Percentiles rank a stretch among this genome's conserved stretches.
phyloP scores from a whole-genome alignment of 495 filamentous ascomycete species.

The Aspergillus taichungensis region DNA sequence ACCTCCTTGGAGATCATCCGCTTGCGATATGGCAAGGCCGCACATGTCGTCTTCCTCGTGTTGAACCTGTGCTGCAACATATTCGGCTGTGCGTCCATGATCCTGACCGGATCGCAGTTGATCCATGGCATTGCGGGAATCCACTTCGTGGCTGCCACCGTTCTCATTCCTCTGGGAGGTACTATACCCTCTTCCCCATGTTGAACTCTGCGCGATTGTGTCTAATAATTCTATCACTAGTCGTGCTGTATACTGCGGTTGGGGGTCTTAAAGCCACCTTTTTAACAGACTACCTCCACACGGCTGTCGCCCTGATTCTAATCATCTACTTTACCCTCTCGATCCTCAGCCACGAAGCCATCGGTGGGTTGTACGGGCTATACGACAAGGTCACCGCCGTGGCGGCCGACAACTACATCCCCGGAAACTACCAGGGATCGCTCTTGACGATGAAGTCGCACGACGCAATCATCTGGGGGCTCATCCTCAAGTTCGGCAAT shows the following conservation, averaged over 20 bases:
- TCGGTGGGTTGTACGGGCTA: constrained; percentile 27
- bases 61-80: constrained; percentile 47
- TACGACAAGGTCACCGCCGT: constrained; percentile 29
- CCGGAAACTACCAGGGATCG: constrained; percentile 39
- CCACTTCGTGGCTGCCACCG: constrained; percentile 32
- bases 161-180: constrained; percentile 40
- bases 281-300: constrained; percentile 32
- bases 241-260: constrained; percentile 32
- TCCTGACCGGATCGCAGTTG: constrained; percentile 27
- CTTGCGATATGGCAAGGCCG: constrained; percentile 43
- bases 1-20: constrained; percentile 48
- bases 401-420: constrained; percentile 28
- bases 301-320: constrained; percentile 28
- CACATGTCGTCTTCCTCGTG: constrained; percentile 41
- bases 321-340: constrained; percentile 32
- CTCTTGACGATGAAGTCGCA: constrained; percentile 43
- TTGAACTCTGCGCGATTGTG: neutral
- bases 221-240: constrained; percentile 9
- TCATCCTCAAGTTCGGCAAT: constrained; percentile 41
- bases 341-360: constrained; percentile 20
- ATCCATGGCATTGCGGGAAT: constrained; percentile 33
- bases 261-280: constrained; percentile 36
- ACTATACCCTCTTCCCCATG: neutral
- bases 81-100: constrained; percentile 36
- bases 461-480: constrained; percentile 40